Conservation (phyloP, 805 yeast species). For the Kazachstania bromeliacearum region DNA sequence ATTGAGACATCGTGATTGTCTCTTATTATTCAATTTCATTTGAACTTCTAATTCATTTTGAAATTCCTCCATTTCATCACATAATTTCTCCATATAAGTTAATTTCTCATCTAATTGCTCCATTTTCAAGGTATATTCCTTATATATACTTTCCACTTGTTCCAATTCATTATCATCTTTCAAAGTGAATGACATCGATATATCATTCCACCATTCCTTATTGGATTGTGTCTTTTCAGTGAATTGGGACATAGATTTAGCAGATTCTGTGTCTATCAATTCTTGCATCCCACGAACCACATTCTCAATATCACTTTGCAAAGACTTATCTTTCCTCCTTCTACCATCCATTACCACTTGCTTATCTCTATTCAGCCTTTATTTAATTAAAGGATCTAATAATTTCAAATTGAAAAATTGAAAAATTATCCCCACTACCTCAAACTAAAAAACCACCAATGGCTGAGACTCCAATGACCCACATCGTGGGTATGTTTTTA, state of each 20-base stretch:
- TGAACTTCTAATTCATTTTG: conserved; percentile 46
- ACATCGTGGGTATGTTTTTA: conserved; percentile 18
- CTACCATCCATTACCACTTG: not conserved
- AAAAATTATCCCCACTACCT: no score
- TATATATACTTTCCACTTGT: conserved; percentile 27
- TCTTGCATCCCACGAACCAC: conserved; percentile 20
- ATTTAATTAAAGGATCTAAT: not conserved
- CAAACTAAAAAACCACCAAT: no score
- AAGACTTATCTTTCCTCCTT: not conserved
- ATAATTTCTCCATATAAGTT: conserved; percentile 36
- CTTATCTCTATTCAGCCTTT: conserved; percentile 1
- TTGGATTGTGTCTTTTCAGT: conserved; percentile 16
- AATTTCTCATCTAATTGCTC: conserved; percentile 30
- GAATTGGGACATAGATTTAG: conserved; percentile 21
- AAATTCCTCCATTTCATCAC: conserved; percentile 54
- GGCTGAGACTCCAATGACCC: no score
- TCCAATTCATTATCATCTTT: conserved; percentile 18
- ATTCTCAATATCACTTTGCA: conserved; percentile 15
- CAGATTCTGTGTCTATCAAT: conserved; percentile 20
- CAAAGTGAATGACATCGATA: conserved; percentile 14
- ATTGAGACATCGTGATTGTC: conserved; percentile 1
- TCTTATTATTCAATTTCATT: conserved; percentile 18
- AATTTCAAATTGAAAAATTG: no score
- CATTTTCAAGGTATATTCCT: conserved; percentile 13
- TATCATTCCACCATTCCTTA: conserved; percentile 16